Evolutionary conservation across 805 yeast genomes (phyloP).

Genomic region (Wickerhamiella occidentalis): DNA sequence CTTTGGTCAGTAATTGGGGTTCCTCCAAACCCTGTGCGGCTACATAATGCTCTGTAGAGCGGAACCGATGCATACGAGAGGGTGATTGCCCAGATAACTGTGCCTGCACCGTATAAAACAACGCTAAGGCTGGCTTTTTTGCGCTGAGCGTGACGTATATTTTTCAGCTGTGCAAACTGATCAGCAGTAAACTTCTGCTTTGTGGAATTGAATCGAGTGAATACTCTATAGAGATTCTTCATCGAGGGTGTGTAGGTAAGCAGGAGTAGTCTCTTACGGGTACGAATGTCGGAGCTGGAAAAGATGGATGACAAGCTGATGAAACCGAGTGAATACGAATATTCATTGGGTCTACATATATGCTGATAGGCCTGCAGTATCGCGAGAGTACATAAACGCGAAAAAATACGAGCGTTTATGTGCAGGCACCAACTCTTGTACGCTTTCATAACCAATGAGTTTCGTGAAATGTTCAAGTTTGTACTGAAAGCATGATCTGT

Average conservation of each 20-base stretch:
- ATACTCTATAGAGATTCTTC: not conserved
- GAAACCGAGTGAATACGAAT: too few species aligned
- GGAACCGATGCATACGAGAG: constrained; percentile 88
- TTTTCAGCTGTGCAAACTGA: not conserved
- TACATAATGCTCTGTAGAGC: constrained; percentile 78
- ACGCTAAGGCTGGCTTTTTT: not conserved
- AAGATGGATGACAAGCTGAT: too few species aligned
- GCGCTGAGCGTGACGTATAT: not conserved
- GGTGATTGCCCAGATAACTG: constrained; percentile 29
- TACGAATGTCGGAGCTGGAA: too few species aligned
- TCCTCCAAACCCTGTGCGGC: constrained; percentile 94
- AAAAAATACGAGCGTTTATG: too few species aligned
- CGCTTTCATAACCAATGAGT: too few species aligned
- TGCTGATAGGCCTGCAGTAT: too few species aligned
- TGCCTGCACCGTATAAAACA: constrained; percentile 20
- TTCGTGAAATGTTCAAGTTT: too few species aligned
- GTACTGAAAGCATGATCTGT: too few species aligned
- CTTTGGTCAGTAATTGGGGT: constrained; percentile 77
- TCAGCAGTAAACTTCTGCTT: not conserved
- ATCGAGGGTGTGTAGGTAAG: not conserved
- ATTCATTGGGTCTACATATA: too few species aligned
- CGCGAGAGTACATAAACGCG: too few species aligned
- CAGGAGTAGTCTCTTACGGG: too few species aligned
- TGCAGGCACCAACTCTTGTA: too few species aligned
- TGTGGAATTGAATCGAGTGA: not conserved